Evolutionary conservation across 129 eudicot species (phyloP), one percentile per base, ranked within the genome.

Genomic region (Heracleum sosnowskyi): DNA sequence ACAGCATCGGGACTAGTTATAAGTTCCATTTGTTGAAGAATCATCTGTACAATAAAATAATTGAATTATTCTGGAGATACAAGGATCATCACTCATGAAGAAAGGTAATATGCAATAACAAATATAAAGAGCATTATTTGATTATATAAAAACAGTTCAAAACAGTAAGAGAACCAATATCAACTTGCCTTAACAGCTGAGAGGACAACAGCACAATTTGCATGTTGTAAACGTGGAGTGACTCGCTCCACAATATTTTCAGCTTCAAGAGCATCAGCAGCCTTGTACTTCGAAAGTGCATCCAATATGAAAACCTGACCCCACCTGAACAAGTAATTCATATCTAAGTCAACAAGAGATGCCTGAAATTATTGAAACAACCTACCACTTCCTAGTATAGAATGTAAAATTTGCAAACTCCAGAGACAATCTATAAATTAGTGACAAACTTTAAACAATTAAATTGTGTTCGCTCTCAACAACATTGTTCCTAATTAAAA

Each of bases 221-320:
- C 99, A 96, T 96, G 99, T 68, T 96, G 99, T 60, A 96, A 80
- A 41, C 99, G 87, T 78, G 99, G 97, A 79, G 97, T 92, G 33
- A 96, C 99, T 80, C 99, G 87, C 87, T 96, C 99, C 77, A 96
- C 99, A 33, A 90, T 96, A 77, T 96, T 96, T 82, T 96, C 99
- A 81, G 97, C 97, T 84, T 92, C 99, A 79, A 96, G 99, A 51
- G 99, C 91, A 87, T 96, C 99, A 31, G 91, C 93, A 76, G 97
- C 95, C 86, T 96, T 96, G 83, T 96, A 96, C 86, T 90, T 96
- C 37, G 99, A 92, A 79, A 96, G 97, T 76, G 99, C 96, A 86
- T 96, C 99, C 86, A 96, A 83, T 64, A 96, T 96, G 82, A 96
- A 96, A 86, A 96, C 99, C 84, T 96, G 99, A 85, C 99, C 99